Conservation (phyloP, 23 red algal species). For the Gracilaria caudata region DNA sequence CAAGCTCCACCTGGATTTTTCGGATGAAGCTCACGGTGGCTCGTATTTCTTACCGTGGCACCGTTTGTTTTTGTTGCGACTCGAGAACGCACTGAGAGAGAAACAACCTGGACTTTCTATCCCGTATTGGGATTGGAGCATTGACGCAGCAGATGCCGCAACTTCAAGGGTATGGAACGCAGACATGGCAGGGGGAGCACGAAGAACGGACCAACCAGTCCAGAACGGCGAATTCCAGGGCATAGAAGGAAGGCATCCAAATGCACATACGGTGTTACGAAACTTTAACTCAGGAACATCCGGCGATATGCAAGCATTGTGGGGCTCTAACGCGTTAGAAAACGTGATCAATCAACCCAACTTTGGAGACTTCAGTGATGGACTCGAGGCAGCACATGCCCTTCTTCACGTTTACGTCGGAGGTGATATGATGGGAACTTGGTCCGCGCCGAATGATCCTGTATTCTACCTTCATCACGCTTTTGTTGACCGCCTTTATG, state of each 20-base stretch:
- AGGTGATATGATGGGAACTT: slow-evolving; percentile 53
- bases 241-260: slow-evolving; percentile 5
- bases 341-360: slow-evolving; percentile 18
- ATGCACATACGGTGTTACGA: slow-evolving; percentile 39
- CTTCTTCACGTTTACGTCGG: slow-evolving; percentile 62
- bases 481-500: slow-evolving; percentile 45
- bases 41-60: slow-evolving; percentile 71
- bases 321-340: slow-evolving; percentile 31
- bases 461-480: slow-evolving; percentile 71
- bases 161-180: slow-evolving; percentile 49
- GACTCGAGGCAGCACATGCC: slow-evolving; percentile 64
- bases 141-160: slow-evolving; percentile 59
- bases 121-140: slow-evolving; percentile 73
- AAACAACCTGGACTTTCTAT: slow-evolving; percentile 53
- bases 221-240: slow-evolving; percentile 39
- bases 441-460: slow-evolving; percentile 61
- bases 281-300: slow-evolving; percentile 53
- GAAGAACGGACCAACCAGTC: slow-evolving; percentile 35
- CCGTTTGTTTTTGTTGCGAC: slow-evolving; percentile 54
- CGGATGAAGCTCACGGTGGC: slow-evolving; percentile 51
- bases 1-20: slow-evolving; percentile 51
- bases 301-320: slow-evolving; percentile 43
- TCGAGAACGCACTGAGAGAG: slow-evolving; percentile 70
- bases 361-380: slow-evolving; percentile 47
- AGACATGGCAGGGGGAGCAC: slow-evolving; percentile 52